Evolutionary conservation across 257 asterid genomes (phyloP), one percentile per base, ranked within the genome.

Genomic region (Fraxinus excelsior): DNA sequence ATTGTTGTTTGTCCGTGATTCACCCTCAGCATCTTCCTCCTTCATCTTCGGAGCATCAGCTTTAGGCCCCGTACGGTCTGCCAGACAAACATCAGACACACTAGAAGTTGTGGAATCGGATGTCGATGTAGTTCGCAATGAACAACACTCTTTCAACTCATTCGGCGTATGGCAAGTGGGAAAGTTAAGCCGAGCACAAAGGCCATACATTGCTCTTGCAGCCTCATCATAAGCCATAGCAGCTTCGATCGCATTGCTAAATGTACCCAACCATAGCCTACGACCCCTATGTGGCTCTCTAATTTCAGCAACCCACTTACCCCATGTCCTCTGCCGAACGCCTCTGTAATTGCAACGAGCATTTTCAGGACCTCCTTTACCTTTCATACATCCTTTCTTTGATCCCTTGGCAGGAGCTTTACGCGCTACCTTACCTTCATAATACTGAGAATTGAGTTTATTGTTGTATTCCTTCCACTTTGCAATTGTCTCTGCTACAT

Each of bases 251-350:
- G 86, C 91, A 2, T 84, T 85, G 62, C 80, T 46, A 6, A 80
- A 89, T 0, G 90, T 89, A 14, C 94, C 94, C 21, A 89, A 40
- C 94, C 94, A 89, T 10, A 89, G 70, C 75, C 94, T 84, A 40
- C 75, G 81, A 23, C 91, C 91, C 56, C 89, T 42, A 44, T 82
- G 86, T 0, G 94, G 94, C 84, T 87, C 94, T 58, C 94, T 76
- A n/a, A 89, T 89, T 83, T 89, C 94, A 1, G 94, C 87, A 31
- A 89, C 94, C 94, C 94, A 89, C 82, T 87, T 89, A 12, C 94
- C 91, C 94, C 94, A 89, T 0, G 90, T 89, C 76, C 94, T 82
- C 87, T 89, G 94, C 79, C 94, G 84, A 11, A 89, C 94, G 3
- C 94, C 94, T 74, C 94, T 82, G 46, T 82, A 89, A 46, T 80